phyloP scores from a whole-genome alignment of 257 asterid species.

The Solanum verrucosum region DNA sequence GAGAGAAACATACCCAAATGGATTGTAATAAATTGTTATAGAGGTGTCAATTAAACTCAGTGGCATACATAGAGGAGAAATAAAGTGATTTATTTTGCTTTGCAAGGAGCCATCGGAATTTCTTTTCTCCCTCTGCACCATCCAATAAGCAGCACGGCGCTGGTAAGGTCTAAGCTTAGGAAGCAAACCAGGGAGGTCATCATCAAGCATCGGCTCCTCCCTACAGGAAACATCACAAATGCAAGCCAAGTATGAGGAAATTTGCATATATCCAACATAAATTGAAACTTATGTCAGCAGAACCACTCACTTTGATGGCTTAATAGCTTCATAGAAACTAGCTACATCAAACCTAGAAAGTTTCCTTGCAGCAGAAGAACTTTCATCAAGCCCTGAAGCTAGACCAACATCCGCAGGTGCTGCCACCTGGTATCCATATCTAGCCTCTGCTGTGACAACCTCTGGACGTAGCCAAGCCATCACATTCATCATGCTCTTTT shows the following conservation, averaged over 20 bases:
- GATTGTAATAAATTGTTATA: slow-evolving; percentile 69
- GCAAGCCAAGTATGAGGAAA: slow-evolving; percentile 7
- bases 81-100: slow-evolving; percentile 31
- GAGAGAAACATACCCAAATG: slow-evolving; percentile 62
- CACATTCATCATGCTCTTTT: slow-evolving; percentile 73
- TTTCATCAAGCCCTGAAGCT: slow-evolving; percentile 20
- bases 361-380: slow-evolving; percentile 26
- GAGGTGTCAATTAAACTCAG: slow-evolving; percentile 57
- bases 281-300: neutral
- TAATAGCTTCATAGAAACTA: slow-evolving; percentile 90
- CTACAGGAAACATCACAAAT: slow-evolving; percentile 23
- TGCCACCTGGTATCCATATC: slow-evolving; percentile 46
- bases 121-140: slow-evolving; percentile 85
- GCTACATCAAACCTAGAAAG: slow-evolving; percentile 55
- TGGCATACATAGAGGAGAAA: slow-evolving; percentile 77
- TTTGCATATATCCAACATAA: neutral
- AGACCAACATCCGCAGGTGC: slow-evolving; percentile 22
- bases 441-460: slow-evolving; percentile 82
- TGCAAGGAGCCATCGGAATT: slow-evolving; percentile 25
- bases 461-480: slow-evolving; percentile 96
- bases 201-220: slow-evolving; percentile 75
- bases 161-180: slow-evolving; percentile 95
- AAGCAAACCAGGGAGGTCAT: slow-evolving; percentile 59
- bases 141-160: slow-evolving; percentile 96
- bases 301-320: slow-evolving; percentile 81